Conservation (phyloP, 1,284 basidiomycete species). For the Malassezia brasiliensis region DNA sequence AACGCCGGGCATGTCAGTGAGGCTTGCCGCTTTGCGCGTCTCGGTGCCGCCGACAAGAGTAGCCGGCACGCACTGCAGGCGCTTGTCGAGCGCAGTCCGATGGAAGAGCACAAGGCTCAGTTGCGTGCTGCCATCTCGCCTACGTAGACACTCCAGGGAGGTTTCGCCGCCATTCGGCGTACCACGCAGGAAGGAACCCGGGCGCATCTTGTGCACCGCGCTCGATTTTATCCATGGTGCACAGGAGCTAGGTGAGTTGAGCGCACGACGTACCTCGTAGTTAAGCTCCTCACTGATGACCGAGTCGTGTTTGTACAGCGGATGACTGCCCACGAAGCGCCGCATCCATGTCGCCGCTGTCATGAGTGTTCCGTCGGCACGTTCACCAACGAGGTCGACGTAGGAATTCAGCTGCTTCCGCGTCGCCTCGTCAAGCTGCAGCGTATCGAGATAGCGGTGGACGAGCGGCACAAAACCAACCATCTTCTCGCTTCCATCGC, state of each 20-base stretch:
- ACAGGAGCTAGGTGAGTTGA: conserved; percentile 1
- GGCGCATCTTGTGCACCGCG: conserved; percentile 39
- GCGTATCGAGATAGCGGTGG: conserved; percentile 72
- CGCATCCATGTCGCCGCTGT: conserved; percentile 91
- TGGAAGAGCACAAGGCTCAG: background rate
- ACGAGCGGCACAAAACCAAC: conserved; percentile 79
- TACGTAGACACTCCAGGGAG: background rate
- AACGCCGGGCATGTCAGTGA: conserved; percentile 31
- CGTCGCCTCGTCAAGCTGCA: conserved; percentile 65
- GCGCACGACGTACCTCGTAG: conserved; percentile 57
- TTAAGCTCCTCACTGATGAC: conserved; percentile 82
- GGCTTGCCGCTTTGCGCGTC: conserved; percentile 26
- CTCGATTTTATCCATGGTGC: conserved; percentile 69
- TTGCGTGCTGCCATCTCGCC: conserved; percentile 4
- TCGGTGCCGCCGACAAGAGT: conserved; percentile 5
- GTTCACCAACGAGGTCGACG: conserved; percentile 48
- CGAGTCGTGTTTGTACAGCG: conserved; percentile 80
- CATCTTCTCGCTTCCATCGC: conserved; percentile 62
- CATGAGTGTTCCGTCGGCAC: conserved; percentile 54
- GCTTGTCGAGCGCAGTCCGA: conserved; percentile 9
- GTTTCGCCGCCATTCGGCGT: conserved; percentile 21
- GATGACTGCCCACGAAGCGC: conserved; percentile 77
- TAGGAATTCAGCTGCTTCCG: conserved; percentile 58
- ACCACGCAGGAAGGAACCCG: conserved; percentile 38
- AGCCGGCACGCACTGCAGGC: conserved; percentile 5